Evolutionary conservation across 164 flowering plant genomes (phyloP).

Genomic region (Vitis cinerea): DNA sequence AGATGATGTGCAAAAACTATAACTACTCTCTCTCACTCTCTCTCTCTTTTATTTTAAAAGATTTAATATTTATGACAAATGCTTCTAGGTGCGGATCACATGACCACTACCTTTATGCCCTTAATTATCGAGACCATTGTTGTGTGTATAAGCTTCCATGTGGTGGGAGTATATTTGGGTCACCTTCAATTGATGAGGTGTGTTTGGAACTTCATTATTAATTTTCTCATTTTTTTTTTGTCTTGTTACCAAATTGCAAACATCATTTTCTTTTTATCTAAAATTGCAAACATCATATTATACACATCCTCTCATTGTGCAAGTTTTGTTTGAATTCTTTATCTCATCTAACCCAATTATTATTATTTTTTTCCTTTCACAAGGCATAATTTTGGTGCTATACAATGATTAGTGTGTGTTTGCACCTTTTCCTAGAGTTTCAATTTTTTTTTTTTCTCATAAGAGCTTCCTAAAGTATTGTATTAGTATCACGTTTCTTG

Average conservation of each 20-base stretch:
- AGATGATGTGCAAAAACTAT: neutral
- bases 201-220: slow-evolving; percentile 5
- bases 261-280: too few relatives aligned
- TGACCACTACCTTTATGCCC: slow-evolving; percentile 82
- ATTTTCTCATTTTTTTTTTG: neutral
- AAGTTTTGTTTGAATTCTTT: too few relatives aligned
- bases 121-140: slow-evolving; percentile 61
- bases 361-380: too few relatives aligned
- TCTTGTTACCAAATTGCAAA: neutral
- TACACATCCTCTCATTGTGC: too few relatives aligned
- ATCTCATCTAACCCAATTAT: too few relatives aligned
- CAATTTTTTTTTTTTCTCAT: too few relatives aligned
- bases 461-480: too few relatives aligned
- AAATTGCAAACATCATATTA: too few relatives aligned
- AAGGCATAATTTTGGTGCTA: too few relatives aligned
- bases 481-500: too few relatives aligned
- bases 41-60: neutral
- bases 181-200: slow-evolving; percentile 83
- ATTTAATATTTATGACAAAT: slow-evolving; percentile 9
- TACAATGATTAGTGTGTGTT: too few relatives aligned
- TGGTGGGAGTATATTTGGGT: slow-evolving; percentile 87
- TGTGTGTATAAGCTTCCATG: slow-evolving; percentile 69
- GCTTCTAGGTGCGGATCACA: slow-evolving; percentile 89
- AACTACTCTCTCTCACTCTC: neutral
- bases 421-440: too few relatives aligned